Base-by-base conservation (phyloP, 1,284 basidiomycete genomes). In the Mycena citricolor region DNA sequence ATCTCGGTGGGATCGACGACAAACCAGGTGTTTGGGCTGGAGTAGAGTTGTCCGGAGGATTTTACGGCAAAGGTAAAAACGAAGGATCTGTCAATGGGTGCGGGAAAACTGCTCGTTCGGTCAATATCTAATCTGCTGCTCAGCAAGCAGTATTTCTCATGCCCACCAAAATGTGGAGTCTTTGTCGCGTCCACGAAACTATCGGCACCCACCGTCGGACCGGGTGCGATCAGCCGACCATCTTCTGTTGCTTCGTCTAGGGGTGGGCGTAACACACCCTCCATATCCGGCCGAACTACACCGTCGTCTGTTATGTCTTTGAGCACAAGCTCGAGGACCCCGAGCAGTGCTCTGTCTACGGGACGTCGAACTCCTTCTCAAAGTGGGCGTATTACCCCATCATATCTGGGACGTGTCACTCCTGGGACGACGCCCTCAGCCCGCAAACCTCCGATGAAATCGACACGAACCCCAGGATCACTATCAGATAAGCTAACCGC, bases 41-140 rank as follows among this genome's bases (percentile, higher is more conserved):
- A 22, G 89, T 97, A 13, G 90, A 95, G 64, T 73, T 97, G n/a
- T 70, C 78, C 53, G 85, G 83, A 28, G 87, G 86, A 2, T 94
- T 91, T 60, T 66, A 74, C 12, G 94, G 95, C n/a, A 89, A 89
- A 61, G 95, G 95, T 2, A 98, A 98, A 71, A 99, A 99, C 59
- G 83, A 98, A 59, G 95, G 95, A 16, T 81, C 81, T 32, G 93
- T 97, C 3, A 78, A 76, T 53, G 90, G 90, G 93, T 95, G n/a
- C n/a, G n/a, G n/a, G n/a, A n/a, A n/a, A 61, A 73, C 90, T 64
- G 34, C 31, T 25, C 28, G 39, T 40, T 47, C 22, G 29, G 17
- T 34, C 43, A 29, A 37, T 42, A 32, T 42, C 40, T 30, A 28
- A 31, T 22, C 32, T 35, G 37, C 39, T 51, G 31, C 44, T 33